Evolutionary conservation across 345 rosid genomes (phyloP).

Genomic region (Arabis alpina): DNA sequence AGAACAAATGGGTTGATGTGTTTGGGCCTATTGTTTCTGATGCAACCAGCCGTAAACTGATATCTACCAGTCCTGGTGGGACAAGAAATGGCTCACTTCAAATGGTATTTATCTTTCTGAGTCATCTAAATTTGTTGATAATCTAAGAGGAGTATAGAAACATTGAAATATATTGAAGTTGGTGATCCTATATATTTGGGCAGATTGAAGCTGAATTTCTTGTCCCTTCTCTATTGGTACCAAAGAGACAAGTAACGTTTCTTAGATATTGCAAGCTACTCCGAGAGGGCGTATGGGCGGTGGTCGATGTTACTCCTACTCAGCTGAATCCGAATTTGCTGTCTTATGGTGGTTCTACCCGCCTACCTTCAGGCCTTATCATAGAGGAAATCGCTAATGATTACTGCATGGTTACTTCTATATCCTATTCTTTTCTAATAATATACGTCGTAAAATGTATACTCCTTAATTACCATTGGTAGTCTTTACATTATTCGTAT

Average conservation of each 20-base stretch:
- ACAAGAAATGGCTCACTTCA: constrained; percentile 53
- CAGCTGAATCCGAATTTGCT: constrained; percentile 28
- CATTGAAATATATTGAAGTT: neutral
- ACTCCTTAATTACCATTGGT: too few relatives aligned
- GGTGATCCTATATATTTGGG: constrained; percentile 5
- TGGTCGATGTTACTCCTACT: constrained; percentile 66
- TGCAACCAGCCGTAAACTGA: constrained; percentile 45
- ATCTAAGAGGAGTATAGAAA: neutral
- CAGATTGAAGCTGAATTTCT: constrained; percentile 71
- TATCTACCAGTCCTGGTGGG: constrained; percentile 48
- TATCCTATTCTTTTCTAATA: neutral
- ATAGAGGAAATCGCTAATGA: constrained; percentile 58
- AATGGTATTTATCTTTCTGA: constrained; percentile 47
- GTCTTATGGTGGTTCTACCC: constrained; percentile 39
- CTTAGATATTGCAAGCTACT: constrained; percentile 70
- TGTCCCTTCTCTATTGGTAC: constrained; percentile 64
- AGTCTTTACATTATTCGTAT: too few relatives aligned
- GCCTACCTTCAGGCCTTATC: constrained; percentile 79
- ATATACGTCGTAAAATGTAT: too few relatives aligned
- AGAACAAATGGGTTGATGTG: constrained; percentile 64
- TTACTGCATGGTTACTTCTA: constrained; percentile 57
- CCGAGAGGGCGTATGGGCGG: constrained; percentile 58
- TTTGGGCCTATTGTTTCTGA: constrained; percentile 57
- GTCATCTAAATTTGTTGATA: constrained; percentile 3
- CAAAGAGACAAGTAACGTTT: constrained; percentile 58